A percentile compares a stretch with the other conserved stretches of the same genome.
Conservation (phyloP, 2,329 filamentous ascomycete genomes). For the Botrytis squamosa region DNA sequence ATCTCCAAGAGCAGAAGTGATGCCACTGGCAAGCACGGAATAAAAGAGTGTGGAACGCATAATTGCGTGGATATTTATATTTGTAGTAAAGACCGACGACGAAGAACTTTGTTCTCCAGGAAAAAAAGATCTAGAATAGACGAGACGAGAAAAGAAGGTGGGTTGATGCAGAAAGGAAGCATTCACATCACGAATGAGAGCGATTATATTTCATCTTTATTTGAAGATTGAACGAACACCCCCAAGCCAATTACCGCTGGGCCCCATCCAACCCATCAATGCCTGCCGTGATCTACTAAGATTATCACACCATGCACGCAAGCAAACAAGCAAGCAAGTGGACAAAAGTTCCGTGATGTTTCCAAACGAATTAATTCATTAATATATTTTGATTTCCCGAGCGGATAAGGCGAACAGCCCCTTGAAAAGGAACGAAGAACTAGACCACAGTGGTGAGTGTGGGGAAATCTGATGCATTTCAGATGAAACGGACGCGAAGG, state of each 20-base stretch:
- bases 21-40: slow-evolving; percentile 29
- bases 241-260: slow-evolving; percentile 2
- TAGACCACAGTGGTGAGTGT: background rate
- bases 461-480: background rate
- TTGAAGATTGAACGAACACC: background rate
- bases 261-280: background rate
- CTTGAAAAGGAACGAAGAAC: background rate
- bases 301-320: background rate
- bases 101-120: slow-evolving; percentile 6
- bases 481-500: background rate
- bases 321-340: background rate
- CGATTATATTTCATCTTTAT: slow-evolving; percentile 2
- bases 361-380: background rate
- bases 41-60: slow-evolving; percentile 32
- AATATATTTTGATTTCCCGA: background rate
- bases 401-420: background rate
- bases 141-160: background rate
- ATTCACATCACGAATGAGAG: background rate
- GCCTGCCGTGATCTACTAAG: slow-evolving; percentile 3
- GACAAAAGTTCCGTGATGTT: background rate
- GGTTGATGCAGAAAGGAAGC: background rate
- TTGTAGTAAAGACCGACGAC: slow-evolving; percentile 17
- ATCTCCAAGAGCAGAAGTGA: slow-evolving; percentile 27
- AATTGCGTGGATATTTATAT: background rate
- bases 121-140: background rate